phyloP scores from a whole-genome alignment of 305 asterid species.

The Salvia sclarea region DNA sequence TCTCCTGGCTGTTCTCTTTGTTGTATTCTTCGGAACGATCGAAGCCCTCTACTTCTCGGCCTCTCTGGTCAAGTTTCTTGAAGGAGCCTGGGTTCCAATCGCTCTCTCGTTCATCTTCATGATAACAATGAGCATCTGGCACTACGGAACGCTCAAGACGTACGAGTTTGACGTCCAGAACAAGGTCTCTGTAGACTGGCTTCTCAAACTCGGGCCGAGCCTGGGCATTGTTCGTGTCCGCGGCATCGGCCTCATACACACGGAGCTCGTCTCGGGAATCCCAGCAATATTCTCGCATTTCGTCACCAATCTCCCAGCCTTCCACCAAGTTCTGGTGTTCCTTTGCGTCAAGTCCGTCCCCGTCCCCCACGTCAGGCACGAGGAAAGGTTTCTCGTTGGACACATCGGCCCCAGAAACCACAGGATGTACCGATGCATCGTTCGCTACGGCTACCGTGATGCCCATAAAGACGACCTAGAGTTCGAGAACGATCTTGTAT shows the following conservation, averaged over 20 bases:
- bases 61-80: slow-evolving; percentile 56
- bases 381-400: slow-evolving; percentile 65
- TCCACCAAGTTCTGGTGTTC: slow-evolving; percentile 64
- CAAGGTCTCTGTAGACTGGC: slow-evolving; percentile 67
- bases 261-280: slow-evolving; percentile 61
- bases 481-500: slow-evolving; percentile 61
- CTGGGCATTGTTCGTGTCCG: slow-evolving; percentile 62
- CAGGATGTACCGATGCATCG: slow-evolving; percentile 59
- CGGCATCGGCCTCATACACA: slow-evolving; percentile 68
- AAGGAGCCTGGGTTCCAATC: slow-evolving; percentile 76
- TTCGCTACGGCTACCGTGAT: slow-evolving; percentile 66
- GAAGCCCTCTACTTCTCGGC: slow-evolving; percentile 69
- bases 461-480: slow-evolving; percentile 52
- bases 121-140: slow-evolving; percentile 60
- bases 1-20: slow-evolving; percentile 45
- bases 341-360: slow-evolving; percentile 64
- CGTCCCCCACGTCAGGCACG: slow-evolving; percentile 56
- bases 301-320: slow-evolving; percentile 71
- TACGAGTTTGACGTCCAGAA: slow-evolving; percentile 65
- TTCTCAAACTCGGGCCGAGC: slow-evolving; percentile 49
- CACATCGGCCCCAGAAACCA: slow-evolving; percentile 52
- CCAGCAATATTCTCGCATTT: slow-evolving; percentile 70
- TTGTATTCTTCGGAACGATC: slow-evolving; percentile 53
- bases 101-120: slow-evolving; percentile 56
- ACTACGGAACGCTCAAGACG: slow-evolving; percentile 59